phyloP scores from a whole-genome alignment of 176 grass and related monocot species.

The Eragrostis nindensis region DNA sequence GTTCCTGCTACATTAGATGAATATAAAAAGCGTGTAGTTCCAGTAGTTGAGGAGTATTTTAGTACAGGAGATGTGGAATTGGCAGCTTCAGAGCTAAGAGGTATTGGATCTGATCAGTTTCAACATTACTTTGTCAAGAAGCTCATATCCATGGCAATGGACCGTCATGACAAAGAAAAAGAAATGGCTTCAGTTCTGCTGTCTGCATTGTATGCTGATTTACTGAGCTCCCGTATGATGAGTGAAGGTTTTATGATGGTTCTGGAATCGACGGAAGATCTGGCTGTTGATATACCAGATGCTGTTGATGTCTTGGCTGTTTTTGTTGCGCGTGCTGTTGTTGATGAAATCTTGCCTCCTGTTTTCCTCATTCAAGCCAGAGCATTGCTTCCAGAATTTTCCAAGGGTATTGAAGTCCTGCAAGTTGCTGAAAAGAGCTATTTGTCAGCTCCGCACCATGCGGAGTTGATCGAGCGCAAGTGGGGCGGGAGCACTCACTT shows the following conservation, averaged over 20 bases:
- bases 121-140: slow-evolving; percentile 80
- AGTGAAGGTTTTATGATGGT: slow-evolving; percentile 78
- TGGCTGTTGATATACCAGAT: slow-evolving; percentile 80
- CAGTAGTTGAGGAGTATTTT: slow-evolving; percentile 80
- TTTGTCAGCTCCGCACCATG: slow-evolving; percentile 81
- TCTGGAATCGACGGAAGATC: slow-evolving; percentile 75
- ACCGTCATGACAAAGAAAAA: slow-evolving; percentile 89
- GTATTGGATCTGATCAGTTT: slow-evolving; percentile 65
- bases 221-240: slow-evolving; percentile 61
- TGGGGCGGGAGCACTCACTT: slow-evolving; percentile 74
- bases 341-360: slow-evolving; percentile 81
- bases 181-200: slow-evolving; percentile 86
- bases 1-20: slow-evolving; percentile 61
- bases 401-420: slow-evolving; percentile 68
- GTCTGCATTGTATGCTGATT: slow-evolving; percentile 74
- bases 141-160: slow-evolving; percentile 89
- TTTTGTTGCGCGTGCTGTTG: slow-evolving; percentile 76
- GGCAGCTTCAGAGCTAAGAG: slow-evolving; percentile 62
- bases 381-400: slow-evolving; percentile 58
- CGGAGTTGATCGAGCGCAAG: slow-evolving; percentile 70
- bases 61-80: slow-evolving; percentile 77
- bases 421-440: slow-evolving; percentile 74
- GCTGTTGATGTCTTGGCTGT: slow-evolving; percentile 69
- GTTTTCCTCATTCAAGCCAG: slow-evolving; percentile 67
- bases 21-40: slow-evolving; percentile 69